Conservation (phyloP, 2,329 filamentous ascomycete genomes). For the Colletotrichum truncatum region DNA sequence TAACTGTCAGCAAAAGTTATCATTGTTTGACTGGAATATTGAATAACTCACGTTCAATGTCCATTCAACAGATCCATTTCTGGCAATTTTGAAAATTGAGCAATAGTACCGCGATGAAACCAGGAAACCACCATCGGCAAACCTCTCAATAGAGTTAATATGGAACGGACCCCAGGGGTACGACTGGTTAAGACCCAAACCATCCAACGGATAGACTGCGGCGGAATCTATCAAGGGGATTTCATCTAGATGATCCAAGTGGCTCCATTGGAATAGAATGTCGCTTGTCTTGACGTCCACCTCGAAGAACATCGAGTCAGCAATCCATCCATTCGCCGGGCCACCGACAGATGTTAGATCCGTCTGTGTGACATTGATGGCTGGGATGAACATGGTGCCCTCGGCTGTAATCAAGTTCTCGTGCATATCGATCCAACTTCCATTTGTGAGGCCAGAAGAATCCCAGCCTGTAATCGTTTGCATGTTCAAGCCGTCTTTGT, state of each 20-base stretch:
- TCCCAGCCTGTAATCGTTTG: slow-evolving; percentile 17
- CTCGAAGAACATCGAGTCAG: slow-evolving; percentile 50
- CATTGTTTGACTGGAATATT: background rate
- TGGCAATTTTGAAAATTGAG: slow-evolving; percentile 52
- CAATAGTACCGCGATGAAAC: slow-evolving; percentile 61
- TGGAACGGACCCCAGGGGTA: slow-evolving; percentile 64
- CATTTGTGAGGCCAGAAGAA: background rate
- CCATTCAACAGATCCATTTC: slow-evolving; percentile 37
- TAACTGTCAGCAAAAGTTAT: background rate
- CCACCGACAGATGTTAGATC: slow-evolving; percentile 38
- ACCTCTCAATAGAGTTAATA: slow-evolving; percentile 65
- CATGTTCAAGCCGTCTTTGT: slow-evolving; percentile 5
- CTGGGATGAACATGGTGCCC: slow-evolving; percentile 50
- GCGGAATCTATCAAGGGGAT: slow-evolving; percentile 3
- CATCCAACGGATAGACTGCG: slow-evolving; percentile 32
- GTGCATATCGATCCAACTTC: slow-evolving; percentile 41
- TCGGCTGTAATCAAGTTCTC: slow-evolving; percentile 51
- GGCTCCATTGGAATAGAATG: slow-evolving; percentile 51
- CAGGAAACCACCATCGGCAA: slow-evolving; percentile 58
- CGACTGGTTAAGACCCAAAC: slow-evolving; percentile 36
- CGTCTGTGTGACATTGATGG: slow-evolving; percentile 42
- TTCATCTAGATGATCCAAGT: slow-evolving; percentile 41
- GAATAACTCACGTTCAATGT: slow-evolving; percentile 8
- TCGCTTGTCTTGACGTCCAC: slow-evolving; percentile 50
- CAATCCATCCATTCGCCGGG: slow-evolving; percentile 37